Percentiles rank a stretch among this genome's conserved stretches.
phyloP scores from a whole-genome alignment of 1,284 basidiomycete species.

The Sporisorium graminicola region DNA sequence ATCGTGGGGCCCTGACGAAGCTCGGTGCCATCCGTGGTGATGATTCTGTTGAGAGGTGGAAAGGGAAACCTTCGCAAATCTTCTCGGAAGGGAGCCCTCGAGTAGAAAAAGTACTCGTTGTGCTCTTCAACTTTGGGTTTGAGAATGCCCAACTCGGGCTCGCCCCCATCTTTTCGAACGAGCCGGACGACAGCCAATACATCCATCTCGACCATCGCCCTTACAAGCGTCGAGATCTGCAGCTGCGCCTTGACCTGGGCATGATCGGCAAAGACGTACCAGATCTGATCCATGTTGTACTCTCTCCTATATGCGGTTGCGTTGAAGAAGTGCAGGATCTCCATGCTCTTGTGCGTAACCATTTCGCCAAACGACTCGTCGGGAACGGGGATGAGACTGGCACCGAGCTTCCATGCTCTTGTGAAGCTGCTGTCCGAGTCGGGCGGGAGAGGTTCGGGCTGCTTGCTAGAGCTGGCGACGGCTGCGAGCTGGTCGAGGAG shows the following conservation, averaged over 20 bases:
- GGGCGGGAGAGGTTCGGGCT: constrained; percentile 73
- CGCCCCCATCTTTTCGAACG: constrained; percentile 79
- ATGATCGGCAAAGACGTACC: constrained; percentile 86
- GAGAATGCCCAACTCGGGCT: constrained; percentile 75
- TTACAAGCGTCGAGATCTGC: constrained; percentile 84
- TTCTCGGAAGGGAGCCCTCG: constrained; percentile 91
- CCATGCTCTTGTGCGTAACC: constrained; percentile 82
- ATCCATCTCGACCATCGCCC: constrained; percentile 80
- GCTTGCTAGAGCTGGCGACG: constrained; percentile 63
- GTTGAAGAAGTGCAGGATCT: constrained; percentile 86
- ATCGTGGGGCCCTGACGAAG: constrained; percentile 83
- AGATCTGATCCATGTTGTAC: constrained; percentile 84
- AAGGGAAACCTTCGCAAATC: constrained; percentile 90
- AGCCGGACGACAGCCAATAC: constrained; percentile 83
- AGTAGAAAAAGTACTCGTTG: constrained; percentile 53
- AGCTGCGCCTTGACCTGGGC: constrained; percentile 80
- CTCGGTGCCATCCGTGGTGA: constrained; percentile 81
- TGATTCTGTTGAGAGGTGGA: constrained; percentile 81
- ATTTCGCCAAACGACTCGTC: constrained; percentile 80
- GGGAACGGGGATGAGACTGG: constrained; percentile 81
- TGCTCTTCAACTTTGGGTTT: constrained; percentile 51
- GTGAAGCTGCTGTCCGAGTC: constrained; percentile 79
- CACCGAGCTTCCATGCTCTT: constrained; percentile 91
- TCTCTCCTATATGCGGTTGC: constrained; percentile 72
- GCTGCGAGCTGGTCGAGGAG: constrained; percentile 56